A percentile compares a stretch with the other conserved stretches of the same genome.
Evolutionary conservation across 2,329 filamentous ascomycete genomes (phyloP).

Genomic region (Ceratocystiopsis minuta): DNA sequence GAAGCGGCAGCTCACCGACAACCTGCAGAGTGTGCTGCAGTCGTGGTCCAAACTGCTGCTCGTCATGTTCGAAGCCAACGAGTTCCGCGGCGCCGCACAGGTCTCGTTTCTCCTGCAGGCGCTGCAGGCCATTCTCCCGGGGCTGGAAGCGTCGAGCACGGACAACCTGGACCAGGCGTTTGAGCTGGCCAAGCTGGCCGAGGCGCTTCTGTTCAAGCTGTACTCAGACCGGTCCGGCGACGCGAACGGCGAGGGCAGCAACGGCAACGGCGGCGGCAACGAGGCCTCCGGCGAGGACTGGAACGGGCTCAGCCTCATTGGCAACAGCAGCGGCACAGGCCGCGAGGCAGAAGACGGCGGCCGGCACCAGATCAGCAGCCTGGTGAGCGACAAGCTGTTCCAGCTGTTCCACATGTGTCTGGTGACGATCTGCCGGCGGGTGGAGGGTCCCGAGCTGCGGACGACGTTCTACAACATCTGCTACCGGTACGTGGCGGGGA

Average conservation of each 20-base stretch:
- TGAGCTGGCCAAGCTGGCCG: constrained; percentile 61
- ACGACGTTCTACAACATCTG: constrained; percentile 83
- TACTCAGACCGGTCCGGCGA: constrained; percentile 27
- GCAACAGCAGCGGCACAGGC: too few species aligned
- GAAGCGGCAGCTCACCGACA: constrained; percentile 35
- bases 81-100: constrained; percentile 54
- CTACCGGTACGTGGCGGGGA: constrained; percentile 64
- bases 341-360: constrained; percentile 16
- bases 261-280: constrained; percentile 17
- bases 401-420: constrained; percentile 81
- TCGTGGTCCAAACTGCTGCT: constrained; percentile 75
- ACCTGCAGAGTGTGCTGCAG: constrained; percentile 50
- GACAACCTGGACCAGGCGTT: constrained; percentile 52
- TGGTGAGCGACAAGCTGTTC: constrained; percentile 76
- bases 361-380: constrained; percentile 35
- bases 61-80: constrained; percentile 66
- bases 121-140: constrained; percentile 73
- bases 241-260: background rate
- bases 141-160: constrained; percentile 59
- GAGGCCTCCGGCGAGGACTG: too few species aligned
- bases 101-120: constrained; percentile 70
- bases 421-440: constrained; percentile 57
- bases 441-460: constrained; percentile 52
- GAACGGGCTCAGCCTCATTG: too few species aligned
- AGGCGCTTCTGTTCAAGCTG: constrained; percentile 53